Conservation (phyloP, 768 basidiomycete genomes). For the Tulasnella calospora region DNA sequence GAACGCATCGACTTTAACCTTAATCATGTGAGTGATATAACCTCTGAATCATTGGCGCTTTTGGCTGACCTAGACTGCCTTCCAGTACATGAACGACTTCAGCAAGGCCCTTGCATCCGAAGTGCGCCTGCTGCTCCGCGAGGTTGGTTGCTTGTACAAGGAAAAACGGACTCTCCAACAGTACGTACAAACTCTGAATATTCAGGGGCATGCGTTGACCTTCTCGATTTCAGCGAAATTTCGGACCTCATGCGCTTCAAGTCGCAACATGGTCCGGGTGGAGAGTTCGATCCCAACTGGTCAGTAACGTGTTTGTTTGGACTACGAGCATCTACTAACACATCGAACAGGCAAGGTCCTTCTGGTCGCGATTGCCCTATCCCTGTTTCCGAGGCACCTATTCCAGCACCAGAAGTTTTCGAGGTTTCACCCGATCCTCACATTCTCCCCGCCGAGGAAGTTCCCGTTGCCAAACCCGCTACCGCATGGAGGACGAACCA, state of each 20-base stretch:
- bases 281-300: slow-evolving; percentile 84
- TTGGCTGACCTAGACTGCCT: neutral
- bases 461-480: slow-evolving; percentile 51
- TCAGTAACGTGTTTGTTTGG: slow-evolving; percentile 16
- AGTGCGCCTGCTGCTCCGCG: slow-evolving; percentile 74
- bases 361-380: neutral
- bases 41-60: neutral
- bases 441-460: slow-evolving; percentile 43
- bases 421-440: slow-evolving; percentile 34
- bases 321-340: slow-evolving; percentile 33
- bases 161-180: slow-evolving; percentile 72
- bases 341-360: neutral
- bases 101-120: slow-evolving; percentile 77
- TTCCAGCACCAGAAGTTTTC: neutral
- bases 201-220: neutral
- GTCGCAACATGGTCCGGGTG: slow-evolving; percentile 76
- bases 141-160: slow-evolving; percentile 78
- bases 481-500: slow-evolving; percentile 52
- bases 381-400: neutral
- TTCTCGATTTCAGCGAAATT: slow-evolving; percentile 48
- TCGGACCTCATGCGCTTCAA: slow-evolving; percentile 64
- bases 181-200: slow-evolving; percentile 45
- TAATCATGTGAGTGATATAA: slow-evolving; percentile 51
- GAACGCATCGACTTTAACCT: slow-evolving; percentile 81
- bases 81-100: slow-evolving; percentile 72